These are phyloP conservation scores for Sarcodon aspratus DNA, from an alignment of 768 basidiomycete species.

Conservation along the genomic window DNA sequence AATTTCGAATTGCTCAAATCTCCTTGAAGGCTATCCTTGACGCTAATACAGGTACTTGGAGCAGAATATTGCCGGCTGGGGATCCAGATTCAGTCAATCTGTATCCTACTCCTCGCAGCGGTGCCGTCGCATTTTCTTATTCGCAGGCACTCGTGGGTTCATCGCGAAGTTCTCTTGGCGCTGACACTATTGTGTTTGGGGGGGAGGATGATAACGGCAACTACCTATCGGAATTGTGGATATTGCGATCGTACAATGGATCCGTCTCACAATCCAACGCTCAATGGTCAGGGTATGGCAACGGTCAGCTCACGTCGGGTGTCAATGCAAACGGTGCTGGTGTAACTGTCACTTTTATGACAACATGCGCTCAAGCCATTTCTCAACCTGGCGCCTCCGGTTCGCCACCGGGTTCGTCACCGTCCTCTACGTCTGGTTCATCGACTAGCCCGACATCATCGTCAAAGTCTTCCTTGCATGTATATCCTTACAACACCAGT, in stretches of 20 bases:
- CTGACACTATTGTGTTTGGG: slow-evolving; percentile 74
- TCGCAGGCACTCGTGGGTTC: slow-evolving; percentile 43
- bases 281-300: slow-evolving; percentile 55
- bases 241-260: slow-evolving; percentile 64
- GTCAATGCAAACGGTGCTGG: slow-evolving; percentile 56
- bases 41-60: slow-evolving; percentile 48
- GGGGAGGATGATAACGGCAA: slow-evolving; percentile 57
- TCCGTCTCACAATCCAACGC: slow-evolving; percentile 37
- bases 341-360: slow-evolving; percentile 48
- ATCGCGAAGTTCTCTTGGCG: slow-evolving; percentile 26
- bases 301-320: slow-evolving; percentile 52
- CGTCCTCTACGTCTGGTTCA: background rate
- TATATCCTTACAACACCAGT: slow-evolving; percentile 26
- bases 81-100: slow-evolving; percentile 45
- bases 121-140: slow-evolving; percentile 54
- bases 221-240: slow-evolving; percentile 68
- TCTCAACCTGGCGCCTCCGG: slow-evolving; percentile 1
- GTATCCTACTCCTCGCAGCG: slow-evolving; percentile 61
- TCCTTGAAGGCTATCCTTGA: slow-evolving; percentile 1
- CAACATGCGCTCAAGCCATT: slow-evolving; percentile 42
- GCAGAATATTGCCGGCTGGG: slow-evolving; percentile 62
- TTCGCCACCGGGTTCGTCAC: slow-evolving; percentile 2
- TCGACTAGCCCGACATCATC: slow-evolving; percentile 9
- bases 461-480: slow-evolving; percentile 6
- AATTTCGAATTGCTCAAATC: background rate